Base-by-base conservation (phyloP, 1,139 yeast genomes). In the Lodderomyces parapsilosis region DNA sequence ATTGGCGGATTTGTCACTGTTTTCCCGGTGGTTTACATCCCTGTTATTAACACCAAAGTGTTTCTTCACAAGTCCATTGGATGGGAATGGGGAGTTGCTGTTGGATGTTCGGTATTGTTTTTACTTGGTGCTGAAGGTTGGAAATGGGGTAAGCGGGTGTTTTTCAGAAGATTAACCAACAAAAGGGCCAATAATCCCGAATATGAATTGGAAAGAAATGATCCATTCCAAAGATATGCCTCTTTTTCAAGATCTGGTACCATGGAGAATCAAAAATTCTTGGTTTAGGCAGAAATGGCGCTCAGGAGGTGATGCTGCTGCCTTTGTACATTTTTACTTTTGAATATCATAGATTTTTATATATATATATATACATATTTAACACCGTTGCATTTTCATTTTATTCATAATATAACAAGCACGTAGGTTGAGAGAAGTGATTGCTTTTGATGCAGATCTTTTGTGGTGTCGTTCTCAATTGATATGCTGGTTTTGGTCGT, bases 21-120 rank as follows among this genome's bases (percentile, higher is more conserved):
- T 7, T 84, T 89, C 76, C 96, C 96, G 24, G 85, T 87, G 28
- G 79, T 88, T 34, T 88, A 88, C 63, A 88, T 89, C 53, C 96
- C 96, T 1, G 96, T 86, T 20, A 87, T 89, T 56, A 89, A 89
- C 62, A 68, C 74, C 43, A 76, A 78, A 50, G 96, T 89, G 11
- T 89, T 89, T 60, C 71, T 84, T 54, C 96, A 89, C 60, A 74
- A 68, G 10, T 81, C 85, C 5, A 86, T 88, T 49, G 77, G 83
- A 2, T 83, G 82, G 67, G 96, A 88, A 66, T 88, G 96, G 95
- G 95, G 89, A 2, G 65, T 87, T 49, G 80, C 91, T 0, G 57
- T 86, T 56, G 91, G 80, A 0, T 83, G 81, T 46, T 69, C 88
- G 3, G 38, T 78, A 27, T 74, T 78, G 39, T 87, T 83, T 60